Evolutionary conservation across 2,329 filamentous ascomycete genomes (phyloP).

Genomic region (Chaetomiaceae sp.): DNA sequence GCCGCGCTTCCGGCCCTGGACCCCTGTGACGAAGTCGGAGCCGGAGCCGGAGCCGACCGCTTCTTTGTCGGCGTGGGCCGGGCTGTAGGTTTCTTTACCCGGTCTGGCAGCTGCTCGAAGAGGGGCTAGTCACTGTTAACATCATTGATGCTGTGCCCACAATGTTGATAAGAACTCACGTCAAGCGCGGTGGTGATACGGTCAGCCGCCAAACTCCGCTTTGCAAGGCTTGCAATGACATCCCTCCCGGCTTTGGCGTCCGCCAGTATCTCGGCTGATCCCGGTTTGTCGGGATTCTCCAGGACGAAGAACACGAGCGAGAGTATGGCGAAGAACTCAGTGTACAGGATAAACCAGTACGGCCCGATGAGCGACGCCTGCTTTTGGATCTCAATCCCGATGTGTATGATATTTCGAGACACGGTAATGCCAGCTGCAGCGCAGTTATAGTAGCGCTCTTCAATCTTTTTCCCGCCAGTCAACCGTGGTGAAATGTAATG

Average conservation of each 20-base stretch:
- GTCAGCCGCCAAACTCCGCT: slow-evolving; percentile 84
- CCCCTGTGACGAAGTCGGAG: slow-evolving; percentile 30
- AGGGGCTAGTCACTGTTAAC: slow-evolving; percentile 53
- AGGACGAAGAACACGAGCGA: slow-evolving; percentile 75
- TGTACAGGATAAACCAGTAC: slow-evolving; percentile 77
- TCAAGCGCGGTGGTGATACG: slow-evolving; percentile 73
- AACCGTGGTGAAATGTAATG: slow-evolving; percentile 72
- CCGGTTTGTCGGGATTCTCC: slow-evolving; percentile 72
- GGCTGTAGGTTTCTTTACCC: slow-evolving; percentile 52
- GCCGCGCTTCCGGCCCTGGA: slow-evolving; percentile 34
- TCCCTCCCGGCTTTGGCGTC: slow-evolving; percentile 83
- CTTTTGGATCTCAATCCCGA: slow-evolving; percentile 72
- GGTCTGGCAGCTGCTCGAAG: slow-evolving; percentile 78
- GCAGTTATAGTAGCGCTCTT: slow-evolving; percentile 74
- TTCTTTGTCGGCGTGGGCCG: slow-evolving; percentile 48
- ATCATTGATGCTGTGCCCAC: neutral
- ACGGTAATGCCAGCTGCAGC: slow-evolving; percentile 59
- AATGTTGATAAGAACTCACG: slow-evolving; percentile 40
- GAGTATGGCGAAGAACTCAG: slow-evolving; percentile 48
- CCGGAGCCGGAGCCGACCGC: slow-evolving; percentile 44
- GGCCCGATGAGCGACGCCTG: slow-evolving; percentile 71
- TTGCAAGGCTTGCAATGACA: slow-evolving; percentile 72
- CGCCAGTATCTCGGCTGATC: slow-evolving; percentile 72
- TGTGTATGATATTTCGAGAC: slow-evolving; percentile 71
- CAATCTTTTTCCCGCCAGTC: slow-evolving; percentile 54